Evolutionary conservation across 1,284 basidiomycete genomes (phyloP).

Genomic region (Xanthoconium separans): DNA sequence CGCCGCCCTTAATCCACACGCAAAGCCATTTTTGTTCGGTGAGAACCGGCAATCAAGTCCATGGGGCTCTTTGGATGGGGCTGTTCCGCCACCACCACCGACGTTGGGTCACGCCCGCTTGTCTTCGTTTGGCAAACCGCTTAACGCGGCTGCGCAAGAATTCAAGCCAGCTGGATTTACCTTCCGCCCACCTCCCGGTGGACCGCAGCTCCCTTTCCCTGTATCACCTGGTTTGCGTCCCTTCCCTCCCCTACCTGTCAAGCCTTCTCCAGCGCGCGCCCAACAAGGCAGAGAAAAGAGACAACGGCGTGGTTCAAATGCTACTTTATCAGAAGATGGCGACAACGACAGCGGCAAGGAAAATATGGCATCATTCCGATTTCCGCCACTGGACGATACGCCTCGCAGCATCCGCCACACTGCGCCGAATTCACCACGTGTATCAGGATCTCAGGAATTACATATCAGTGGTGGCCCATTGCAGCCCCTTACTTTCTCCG

Average conservation of each 20-base stretch:
- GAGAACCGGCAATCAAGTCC: slow-evolving; percentile 29
- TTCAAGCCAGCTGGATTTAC: slow-evolving; percentile 73
- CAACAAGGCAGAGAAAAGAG: slow-evolving; percentile 77
- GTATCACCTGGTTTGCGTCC: slow-evolving; percentile 33
- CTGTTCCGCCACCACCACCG: slow-evolving; percentile 37
- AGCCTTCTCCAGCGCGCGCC: slow-evolving; percentile 31
- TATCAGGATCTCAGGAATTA: slow-evolving; percentile 23
- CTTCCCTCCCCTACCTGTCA: slow-evolving; percentile 34
- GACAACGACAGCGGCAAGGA: slow-evolving; percentile 44
- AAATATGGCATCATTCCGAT: slow-evolving; percentile 72
- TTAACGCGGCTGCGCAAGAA: slow-evolving; percentile 76
- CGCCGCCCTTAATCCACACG: slow-evolving; percentile 67
- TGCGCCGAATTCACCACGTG: slow-evolving; percentile 41
- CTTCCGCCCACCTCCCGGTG: slow-evolving; percentile 66
- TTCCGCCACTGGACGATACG: slow-evolving; percentile 56
- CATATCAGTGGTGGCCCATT: slow-evolving; percentile 40
- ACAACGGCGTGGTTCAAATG: slow-evolving; percentile 50
- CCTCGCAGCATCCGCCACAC: slow-evolving; percentile 49
- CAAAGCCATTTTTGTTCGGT: slow-evolving; percentile 80
- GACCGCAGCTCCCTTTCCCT: slow-evolving; percentile 52
- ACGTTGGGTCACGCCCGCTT: slow-evolving; percentile 51
- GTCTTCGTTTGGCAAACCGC: slow-evolving; percentile 61
- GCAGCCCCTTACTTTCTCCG: slow-evolving; percentile 66
- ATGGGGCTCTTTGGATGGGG: slow-evolving; percentile 32
- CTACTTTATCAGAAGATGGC: slow-evolving; percentile 41